phyloP scores from a whole-genome alignment of 2,329 filamentous ascomycete genomes.

The Fusarium virguliforme region DNA sequence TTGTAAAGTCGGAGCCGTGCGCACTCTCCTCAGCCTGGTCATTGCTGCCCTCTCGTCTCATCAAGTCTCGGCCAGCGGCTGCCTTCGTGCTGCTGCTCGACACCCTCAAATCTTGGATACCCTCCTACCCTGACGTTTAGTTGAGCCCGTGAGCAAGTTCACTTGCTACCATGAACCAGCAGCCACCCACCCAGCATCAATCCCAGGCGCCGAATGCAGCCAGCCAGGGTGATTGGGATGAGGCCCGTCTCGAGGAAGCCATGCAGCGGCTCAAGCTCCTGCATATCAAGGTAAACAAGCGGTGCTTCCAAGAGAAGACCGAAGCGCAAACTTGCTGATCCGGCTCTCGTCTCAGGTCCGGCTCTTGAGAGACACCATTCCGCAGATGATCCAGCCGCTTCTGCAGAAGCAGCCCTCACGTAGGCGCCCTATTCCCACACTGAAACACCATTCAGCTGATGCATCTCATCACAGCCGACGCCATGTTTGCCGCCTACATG shows the following conservation, averaged over 20 bases:
- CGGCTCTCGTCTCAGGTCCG: slow-evolving; percentile 51
- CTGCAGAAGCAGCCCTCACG: slow-evolving; percentile 66
- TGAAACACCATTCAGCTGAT: slow-evolving; percentile 30
- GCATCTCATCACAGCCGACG: slow-evolving; percentile 62
- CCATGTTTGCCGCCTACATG: slow-evolving; percentile 64
- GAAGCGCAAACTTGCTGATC: slow-evolving; percentile 44
- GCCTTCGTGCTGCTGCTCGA: slow-evolving; percentile 38
- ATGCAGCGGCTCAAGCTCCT: slow-evolving; percentile 68
- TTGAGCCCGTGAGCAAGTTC: slow-evolving; percentile 13
- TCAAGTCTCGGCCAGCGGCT: slow-evolving; percentile 26
- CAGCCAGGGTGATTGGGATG: slow-evolving; percentile 60
- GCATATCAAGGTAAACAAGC: slow-evolving; percentile 66
- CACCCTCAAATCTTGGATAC: slow-evolving; percentile 29
- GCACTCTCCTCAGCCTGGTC: slow-evolving; percentile 24
- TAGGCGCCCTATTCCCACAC: slow-evolving; percentile 57
- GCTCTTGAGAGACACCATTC: slow-evolving; percentile 57
- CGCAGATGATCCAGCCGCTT: slow-evolving; percentile 64
- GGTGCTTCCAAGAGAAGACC: slow-evolving; percentile 19
- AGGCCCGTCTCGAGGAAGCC: slow-evolving; percentile 66
- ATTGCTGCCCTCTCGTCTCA: slow-evolving; percentile 28
- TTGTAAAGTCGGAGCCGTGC: slow-evolving; percentile 31
- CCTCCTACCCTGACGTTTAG: slow-evolving; percentile 13
- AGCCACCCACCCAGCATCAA: slow-evolving; percentile 40
- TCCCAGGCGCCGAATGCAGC: slow-evolving; percentile 43
- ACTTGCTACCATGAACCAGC: slow-evolving; percentile 43